phyloP scores from a whole-genome alignment of 2,329 filamentous ascomycete genomes.

The Geosmithia flava region DNA sequence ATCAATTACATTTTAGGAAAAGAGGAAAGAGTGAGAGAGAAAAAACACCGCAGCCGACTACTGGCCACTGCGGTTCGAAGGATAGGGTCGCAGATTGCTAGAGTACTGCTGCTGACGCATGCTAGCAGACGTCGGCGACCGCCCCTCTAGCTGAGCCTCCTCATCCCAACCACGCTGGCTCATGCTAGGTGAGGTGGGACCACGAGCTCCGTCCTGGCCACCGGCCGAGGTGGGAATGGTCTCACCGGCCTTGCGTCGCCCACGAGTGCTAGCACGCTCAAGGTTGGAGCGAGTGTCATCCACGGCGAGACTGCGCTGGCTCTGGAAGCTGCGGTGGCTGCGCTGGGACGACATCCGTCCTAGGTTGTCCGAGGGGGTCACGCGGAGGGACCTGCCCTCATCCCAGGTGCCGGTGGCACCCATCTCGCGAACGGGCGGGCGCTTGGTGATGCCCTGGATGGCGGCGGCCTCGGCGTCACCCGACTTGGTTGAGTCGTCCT shows the following conservation, averaged over 20 bases:
- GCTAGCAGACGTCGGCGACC: background rate
- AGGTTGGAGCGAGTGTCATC: slow-evolving; percentile 22
- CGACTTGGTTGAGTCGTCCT: slow-evolving; percentile 8
- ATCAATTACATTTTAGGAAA: background rate
- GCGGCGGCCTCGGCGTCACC: slow-evolving; percentile 28
- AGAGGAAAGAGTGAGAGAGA: background rate
- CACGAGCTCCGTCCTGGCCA: background rate
- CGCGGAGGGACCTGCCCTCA: background rate
- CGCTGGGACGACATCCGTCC: slow-evolving; percentile 1
- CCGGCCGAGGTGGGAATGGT: slow-evolving; percentile 18
- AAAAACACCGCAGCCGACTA: background rate
- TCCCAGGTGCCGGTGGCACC: slow-evolving; percentile 4
- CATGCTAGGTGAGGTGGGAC: slow-evolving; percentile 10
- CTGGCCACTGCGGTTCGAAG: background rate
- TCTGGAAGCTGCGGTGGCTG: slow-evolving; percentile 17
- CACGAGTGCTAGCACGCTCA: slow-evolving; percentile 31
- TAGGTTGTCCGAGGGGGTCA: background rate
- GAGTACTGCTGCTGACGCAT: background rate
- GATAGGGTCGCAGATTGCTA: background rate
- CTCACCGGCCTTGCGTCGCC: slow-evolving; percentile 36
- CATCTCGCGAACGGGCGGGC: slow-evolving; percentile 13
- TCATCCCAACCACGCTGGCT: slow-evolving; percentile 27
- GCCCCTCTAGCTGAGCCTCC: slow-evolving; percentile 20
- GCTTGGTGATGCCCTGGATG: slow-evolving; percentile 29
- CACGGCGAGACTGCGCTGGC: slow-evolving; percentile 15